Evolutionary conservation across 163 green algal species (phyloP).

Genomic region (Chlorella variabilis): DNA sequence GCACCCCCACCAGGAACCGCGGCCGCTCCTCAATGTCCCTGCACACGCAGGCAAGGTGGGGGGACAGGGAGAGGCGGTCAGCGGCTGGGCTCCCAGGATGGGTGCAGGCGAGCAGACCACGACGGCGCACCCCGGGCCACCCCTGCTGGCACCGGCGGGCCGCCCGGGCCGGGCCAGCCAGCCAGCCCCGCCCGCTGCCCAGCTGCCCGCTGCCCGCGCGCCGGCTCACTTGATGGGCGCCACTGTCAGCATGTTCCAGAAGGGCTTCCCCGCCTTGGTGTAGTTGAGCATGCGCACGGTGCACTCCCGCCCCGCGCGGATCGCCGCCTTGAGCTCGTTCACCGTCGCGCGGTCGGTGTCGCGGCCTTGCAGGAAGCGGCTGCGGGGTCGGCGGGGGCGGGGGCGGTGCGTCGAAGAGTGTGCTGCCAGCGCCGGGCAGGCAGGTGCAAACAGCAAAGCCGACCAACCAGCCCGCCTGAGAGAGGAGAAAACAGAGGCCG

Average conservation of each 20-base stretch:
- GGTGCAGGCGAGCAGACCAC: too few relatives aligned
- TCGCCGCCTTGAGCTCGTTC: constrained; percentile 50
- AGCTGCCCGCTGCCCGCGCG: too few relatives aligned
- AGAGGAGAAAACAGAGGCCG: too few relatives aligned
- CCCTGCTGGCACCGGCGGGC: too few relatives aligned
- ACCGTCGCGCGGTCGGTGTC: constrained; percentile 66
- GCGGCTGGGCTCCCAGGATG: too few relatives aligned
- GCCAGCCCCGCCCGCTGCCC: too few relatives aligned
- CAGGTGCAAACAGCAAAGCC: background rate
- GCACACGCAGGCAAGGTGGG: background rate
- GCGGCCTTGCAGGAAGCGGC: constrained; percentile 81
- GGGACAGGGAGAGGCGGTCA: background rate
- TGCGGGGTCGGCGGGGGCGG: background rate
- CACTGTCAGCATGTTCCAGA: constrained; percentile 82
- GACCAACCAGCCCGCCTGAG: constrained; percentile 32
- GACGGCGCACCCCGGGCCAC: too few relatives aligned
- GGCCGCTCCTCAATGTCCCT: constrained; percentile 47
- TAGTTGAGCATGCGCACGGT: constrained; percentile 77
- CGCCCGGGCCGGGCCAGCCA: too few relatives aligned
- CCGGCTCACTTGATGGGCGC: constrained; percentile 58
- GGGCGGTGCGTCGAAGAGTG: too few relatives aligned
- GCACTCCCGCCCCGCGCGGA: constrained; percentile 51
- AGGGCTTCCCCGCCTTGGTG: constrained; percentile 68
- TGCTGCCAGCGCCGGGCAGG: too few relatives aligned
- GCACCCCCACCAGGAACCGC: constrained; percentile 80